Percentiles rank a stretch among this genome's conserved stretches.
These are phyloP conservation scores for Ustilago curta DNA, from an alignment of 1,284 basidiomycete species.

Conservation along the genomic window DNA sequence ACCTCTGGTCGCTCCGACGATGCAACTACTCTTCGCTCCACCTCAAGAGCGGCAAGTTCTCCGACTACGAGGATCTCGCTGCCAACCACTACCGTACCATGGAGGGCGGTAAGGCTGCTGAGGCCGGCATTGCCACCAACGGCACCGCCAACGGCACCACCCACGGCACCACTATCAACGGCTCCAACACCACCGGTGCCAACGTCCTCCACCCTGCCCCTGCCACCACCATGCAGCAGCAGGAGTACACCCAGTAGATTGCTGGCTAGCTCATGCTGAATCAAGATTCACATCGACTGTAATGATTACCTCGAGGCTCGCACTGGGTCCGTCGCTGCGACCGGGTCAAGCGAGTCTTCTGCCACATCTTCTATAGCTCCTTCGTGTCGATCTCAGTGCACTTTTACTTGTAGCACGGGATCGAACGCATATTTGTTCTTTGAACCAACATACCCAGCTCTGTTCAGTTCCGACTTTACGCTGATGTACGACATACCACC, in stretches of 20 bases:
- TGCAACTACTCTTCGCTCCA: constrained; percentile 57
- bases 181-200: constrained; percentile 15
- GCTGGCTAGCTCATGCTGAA: neutral
- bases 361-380: neutral
- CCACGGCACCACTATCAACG: constrained; percentile 6
- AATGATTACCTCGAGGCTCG: neutral
- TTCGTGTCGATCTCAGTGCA: neutral
- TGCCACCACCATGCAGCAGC: constrained; percentile 36
- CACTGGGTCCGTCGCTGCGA: neutral
- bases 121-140: constrained; percentile 21
- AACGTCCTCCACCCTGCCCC: constrained; percentile 35
- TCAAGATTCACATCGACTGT: neutral
- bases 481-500: constrained; percentile 15
- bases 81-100: constrained; percentile 23
- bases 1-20: constrained; percentile 55
- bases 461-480: constrained; percentile 3
- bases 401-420: neutral
- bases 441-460: constrained; percentile 25
- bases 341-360: neutral
- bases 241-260: constrained; percentile 36
- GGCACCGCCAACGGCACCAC: constrained; percentile 14
- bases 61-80: constrained; percentile 48
- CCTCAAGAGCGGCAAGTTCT: constrained; percentile 57
- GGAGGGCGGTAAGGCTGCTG: constrained; percentile 33
- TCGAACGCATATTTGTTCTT: neutral